A percentile compares a stretch with the other conserved stretches of the same genome.
Conservation (phyloP, 805 yeast species). For the Candida xiaguanensis region DNA sequence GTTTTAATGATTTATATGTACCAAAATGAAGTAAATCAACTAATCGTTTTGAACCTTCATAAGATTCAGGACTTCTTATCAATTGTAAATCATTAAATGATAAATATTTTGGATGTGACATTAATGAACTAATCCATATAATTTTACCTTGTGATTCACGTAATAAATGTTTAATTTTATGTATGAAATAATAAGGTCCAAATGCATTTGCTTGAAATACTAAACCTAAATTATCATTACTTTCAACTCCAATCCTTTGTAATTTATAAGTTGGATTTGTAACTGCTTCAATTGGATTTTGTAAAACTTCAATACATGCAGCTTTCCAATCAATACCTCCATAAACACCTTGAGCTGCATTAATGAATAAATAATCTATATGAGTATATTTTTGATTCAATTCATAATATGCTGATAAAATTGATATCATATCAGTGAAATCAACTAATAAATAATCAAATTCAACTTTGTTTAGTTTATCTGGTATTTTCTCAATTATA, state of each 20-base stretch:
- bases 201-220: conserved; percentile 96
- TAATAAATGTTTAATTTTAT: conserved; percentile 57
- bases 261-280: conserved; percentile 84
- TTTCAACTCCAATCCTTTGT: conserved; percentile 73
- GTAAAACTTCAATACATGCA: conserved; percentile 64
- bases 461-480: conserved; percentile 58
- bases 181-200: conserved; percentile 86
- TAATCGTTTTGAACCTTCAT: conserved; percentile 88
- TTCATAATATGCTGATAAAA: conserved; percentile 70
- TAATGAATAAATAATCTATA: conserved; percentile 76
- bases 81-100: conserved; percentile 75
- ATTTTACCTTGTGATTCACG: conserved; percentile 46
- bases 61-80: conserved; percentile 59
- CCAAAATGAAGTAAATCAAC: conserved; percentile 81
- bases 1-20: conserved; percentile 49
- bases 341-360: conserved; percentile 88
- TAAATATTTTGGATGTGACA: conserved; percentile 72
- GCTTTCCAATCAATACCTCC: conserved; percentile 83
- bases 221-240: conserved; percentile 77
- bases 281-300: conserved; percentile 74
- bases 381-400: conserved; percentile 58
- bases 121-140: conserved; percentile 82
- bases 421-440: conserved; percentile 83
- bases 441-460: conserved; percentile 90
- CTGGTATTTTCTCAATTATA: conserved; percentile 19